Evolutionary conservation across 306 rosid species (phyloP).

Genomic region (Lagenaria siceraria): DNA sequence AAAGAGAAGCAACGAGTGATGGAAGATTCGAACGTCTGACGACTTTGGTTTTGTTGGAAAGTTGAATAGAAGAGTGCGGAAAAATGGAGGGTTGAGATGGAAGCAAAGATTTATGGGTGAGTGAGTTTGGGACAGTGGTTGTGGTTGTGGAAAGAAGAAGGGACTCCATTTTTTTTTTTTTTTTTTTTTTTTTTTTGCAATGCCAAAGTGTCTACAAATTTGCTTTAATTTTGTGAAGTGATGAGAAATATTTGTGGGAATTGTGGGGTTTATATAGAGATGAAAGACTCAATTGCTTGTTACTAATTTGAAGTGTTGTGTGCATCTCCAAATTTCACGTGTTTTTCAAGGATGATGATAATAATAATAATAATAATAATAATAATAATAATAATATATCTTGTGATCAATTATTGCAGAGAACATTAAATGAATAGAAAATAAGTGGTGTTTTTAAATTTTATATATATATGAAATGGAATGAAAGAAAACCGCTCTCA

Average conservation of each 20-base stretch:
- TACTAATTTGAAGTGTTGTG: too few relatives aligned
- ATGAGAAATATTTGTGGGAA: neutral
- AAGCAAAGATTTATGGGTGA: neutral
- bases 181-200: neutral
- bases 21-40: neutral
- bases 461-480: too few relatives aligned
- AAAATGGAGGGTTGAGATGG: neutral
- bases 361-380: too few relatives aligned
- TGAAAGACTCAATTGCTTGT: neutral
- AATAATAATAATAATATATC: too few relatives aligned
- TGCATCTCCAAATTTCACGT: too few relatives aligned
- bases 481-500: too few relatives aligned
- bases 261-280: neutral
- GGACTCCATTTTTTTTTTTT: neutral
- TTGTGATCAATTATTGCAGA: too few relatives aligned
- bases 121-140: neutral
- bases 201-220: neutral
- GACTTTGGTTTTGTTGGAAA: neutral
- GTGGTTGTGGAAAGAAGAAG: neutral
- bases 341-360: too few relatives aligned
- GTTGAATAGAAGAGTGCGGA: neutral
- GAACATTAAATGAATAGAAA: too few relatives aligned
- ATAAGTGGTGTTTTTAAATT: too few relatives aligned
- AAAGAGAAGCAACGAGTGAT: slow-evolving; percentile 28
- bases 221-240: neutral